phyloP scores from a whole-genome alignment of 768 basidiomycete genomes.

The Leucocoprinus leucothites region DNA sequence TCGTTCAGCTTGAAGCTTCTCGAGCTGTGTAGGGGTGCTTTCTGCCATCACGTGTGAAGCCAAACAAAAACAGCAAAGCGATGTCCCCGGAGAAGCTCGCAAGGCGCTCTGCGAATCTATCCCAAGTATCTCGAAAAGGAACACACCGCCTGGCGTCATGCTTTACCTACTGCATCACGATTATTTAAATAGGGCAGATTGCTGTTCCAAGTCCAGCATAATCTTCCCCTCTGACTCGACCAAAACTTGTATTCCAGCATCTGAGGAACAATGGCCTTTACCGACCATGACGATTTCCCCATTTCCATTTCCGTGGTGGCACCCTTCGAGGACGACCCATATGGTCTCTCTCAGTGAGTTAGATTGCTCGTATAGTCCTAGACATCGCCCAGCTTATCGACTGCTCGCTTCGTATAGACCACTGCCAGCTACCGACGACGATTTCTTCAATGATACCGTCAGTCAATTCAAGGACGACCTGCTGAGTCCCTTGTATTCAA shows the following conservation, averaged over 20 bases:
- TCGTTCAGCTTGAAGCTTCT: too few species aligned
- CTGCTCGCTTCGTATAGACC: neutral
- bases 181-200: neutral
- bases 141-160: neutral
- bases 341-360: neutral
- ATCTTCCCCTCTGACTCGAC: neutral
- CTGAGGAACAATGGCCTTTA: neutral
- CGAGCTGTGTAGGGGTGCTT: too few species aligned
- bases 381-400: neutral
- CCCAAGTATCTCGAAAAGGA: neutral
- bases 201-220: neutral
- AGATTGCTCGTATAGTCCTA: too few species aligned
- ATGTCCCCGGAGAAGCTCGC: neutral
- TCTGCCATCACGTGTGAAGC: too few species aligned
- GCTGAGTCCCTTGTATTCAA: neutral
- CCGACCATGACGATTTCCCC: neutral
- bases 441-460: neutral
- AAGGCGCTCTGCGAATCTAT: too few species aligned
- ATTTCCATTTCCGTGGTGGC: conserved; percentile 3
- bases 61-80: neutral
- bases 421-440: neutral
- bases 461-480: neutral
- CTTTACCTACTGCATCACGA: neutral
- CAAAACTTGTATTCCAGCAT: too few species aligned
- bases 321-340: neutral